Evolutionary conservation across 768 basidiomycete species (phyloP).

Genomic region (Mycena indigotica): DNA sequence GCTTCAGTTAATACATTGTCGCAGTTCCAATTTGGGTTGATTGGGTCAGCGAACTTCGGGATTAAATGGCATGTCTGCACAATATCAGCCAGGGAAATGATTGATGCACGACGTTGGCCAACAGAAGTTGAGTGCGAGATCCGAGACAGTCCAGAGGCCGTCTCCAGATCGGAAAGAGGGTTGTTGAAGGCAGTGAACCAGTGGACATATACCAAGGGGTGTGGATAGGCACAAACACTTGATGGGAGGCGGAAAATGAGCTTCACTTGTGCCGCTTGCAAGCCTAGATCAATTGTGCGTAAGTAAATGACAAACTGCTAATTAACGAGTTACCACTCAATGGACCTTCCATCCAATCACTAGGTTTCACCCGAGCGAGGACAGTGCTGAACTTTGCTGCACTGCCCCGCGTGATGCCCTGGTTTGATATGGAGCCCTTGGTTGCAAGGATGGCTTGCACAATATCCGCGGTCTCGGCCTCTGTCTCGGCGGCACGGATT

Average conservation of each 20-base stretch:
- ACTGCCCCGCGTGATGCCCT: too few relatives aligned
- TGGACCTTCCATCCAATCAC: too few relatives aligned
- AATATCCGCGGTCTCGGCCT: not conserved
- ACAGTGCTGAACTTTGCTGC: too few relatives aligned
- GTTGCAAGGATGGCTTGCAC: conserved; percentile 11
- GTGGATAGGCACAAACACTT: conserved; percentile 6
- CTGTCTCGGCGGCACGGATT: conserved; percentile 9
- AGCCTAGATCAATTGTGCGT: conserved; percentile 12
- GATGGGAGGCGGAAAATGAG: conserved; percentile 21
- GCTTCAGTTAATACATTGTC: conserved; percentile 9
- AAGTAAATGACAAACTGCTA: conserved; percentile 1
- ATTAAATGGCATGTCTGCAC: conserved; percentile 29
- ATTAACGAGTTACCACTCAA: not conserved
- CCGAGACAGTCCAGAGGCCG: conserved; percentile 14
- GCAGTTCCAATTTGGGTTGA: conserved; percentile 11
- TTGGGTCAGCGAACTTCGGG: conserved; percentile 11
- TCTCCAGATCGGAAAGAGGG: conserved; percentile 21
- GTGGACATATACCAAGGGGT: conserved; percentile 27
- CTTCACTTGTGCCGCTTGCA: conserved; percentile 27
- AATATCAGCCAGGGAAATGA: conserved; percentile 29
- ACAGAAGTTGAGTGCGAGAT: conserved; percentile 18
- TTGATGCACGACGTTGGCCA: conserved; percentile 11
- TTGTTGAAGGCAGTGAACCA: too few relatives aligned
- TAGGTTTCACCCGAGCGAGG: too few relatives aligned
- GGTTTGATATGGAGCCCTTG: too few relatives aligned